A percentile compares a stretch with the other conserved stretches of the same genome.
These are phyloP conservation scores for Metroxylon sagu DNA, from an alignment of 176 grass and related monocot genomes.

Conservation along the genomic window DNA sequence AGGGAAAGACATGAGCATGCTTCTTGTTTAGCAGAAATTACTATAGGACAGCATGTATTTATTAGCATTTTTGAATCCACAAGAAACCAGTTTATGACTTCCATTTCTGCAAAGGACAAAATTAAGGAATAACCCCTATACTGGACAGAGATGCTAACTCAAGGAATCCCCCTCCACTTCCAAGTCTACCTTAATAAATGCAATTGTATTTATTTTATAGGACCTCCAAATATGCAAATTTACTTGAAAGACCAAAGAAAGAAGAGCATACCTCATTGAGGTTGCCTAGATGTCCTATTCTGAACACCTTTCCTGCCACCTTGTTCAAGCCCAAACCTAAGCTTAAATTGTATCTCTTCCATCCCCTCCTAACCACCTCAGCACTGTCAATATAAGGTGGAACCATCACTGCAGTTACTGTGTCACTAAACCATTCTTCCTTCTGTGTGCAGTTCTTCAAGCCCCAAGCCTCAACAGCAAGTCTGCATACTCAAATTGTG, in stretches of 20 bases:
- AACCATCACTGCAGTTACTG: constrained; percentile 82
- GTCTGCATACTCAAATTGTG: constrained; percentile 25
- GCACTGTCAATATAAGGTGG: constrained; percentile 58
- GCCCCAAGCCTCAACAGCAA: constrained; percentile 90
- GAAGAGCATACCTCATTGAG: constrained; percentile 61
- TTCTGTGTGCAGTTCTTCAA: constrained; percentile 90
- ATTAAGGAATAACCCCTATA: too few relatives aligned
- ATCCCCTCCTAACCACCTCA: constrained; percentile 35
- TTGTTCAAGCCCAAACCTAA: constrained; percentile 13
- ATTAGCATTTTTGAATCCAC: too few relatives aligned
- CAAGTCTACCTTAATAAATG: too few relatives aligned
- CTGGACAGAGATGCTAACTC: too few relatives aligned
- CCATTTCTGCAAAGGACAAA: too few relatives aligned
- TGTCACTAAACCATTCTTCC: constrained; percentile 89
- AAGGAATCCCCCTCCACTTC: too few relatives aligned
- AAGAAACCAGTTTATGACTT: too few relatives aligned
- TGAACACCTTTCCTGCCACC: constrained; percentile 76
- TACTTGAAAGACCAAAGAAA: neutral
- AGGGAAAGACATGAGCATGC: too few relatives aligned
- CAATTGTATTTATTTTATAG: too few relatives aligned
- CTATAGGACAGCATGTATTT: too few relatives aligned
- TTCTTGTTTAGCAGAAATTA: too few relatives aligned
- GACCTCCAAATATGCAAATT: too few relatives aligned
- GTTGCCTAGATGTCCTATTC: constrained; percentile 90
- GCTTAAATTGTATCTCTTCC: constrained; percentile 18